A percentile compares a stretch with the other conserved stretches of the same genome.
Conservation (phyloP, 805 yeast species). For the Wickerhamiella parazyma region DNA sequence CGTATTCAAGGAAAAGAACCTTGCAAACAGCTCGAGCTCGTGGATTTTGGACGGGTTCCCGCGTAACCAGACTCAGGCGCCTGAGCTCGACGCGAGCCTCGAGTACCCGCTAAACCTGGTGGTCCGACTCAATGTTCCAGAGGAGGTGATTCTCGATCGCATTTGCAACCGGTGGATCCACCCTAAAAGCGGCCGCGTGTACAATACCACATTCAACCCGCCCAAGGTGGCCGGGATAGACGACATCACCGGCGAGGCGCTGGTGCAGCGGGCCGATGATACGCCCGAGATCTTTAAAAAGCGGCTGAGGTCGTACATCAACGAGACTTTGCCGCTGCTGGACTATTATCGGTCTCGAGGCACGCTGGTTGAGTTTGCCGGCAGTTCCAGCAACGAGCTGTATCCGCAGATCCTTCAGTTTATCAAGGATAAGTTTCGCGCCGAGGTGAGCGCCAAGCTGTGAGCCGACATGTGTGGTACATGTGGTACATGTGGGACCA, state of each 20-base stretch:
- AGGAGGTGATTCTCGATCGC: constrained; percentile 62
- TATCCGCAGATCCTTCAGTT: constrained; percentile 40
- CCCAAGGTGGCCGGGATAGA: constrained; percentile 72
- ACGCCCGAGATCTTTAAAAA: constrained; percentile 56
- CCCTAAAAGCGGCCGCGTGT: constrained; percentile 69
- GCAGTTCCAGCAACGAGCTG: constrained; percentile 73
- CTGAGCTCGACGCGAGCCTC: constrained; percentile 35
- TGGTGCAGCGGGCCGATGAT: constrained; percentile 72
- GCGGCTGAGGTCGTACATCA: constrained; percentile 50
- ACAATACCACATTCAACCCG: constrained; percentile 76
- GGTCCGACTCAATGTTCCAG: constrained; percentile 82
- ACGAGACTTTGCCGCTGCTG: constrained; percentile 48
- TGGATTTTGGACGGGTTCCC: constrained; percentile 94
- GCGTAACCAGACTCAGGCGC: constrained; percentile 63
- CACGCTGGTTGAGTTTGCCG: constrained; percentile 44
- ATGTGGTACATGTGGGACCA: too few species aligned
- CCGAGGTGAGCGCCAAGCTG: not conserved
- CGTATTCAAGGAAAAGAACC: constrained; percentile 33
- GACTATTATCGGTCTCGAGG: constrained; percentile 42
- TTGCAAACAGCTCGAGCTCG: constrained; percentile 34
- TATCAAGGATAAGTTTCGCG: constrained; percentile 24
- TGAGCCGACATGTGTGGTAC: too few species aligned
- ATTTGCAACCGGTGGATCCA: constrained; percentile 82
- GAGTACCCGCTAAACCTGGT: constrained; percentile 46
- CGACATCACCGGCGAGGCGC: constrained; percentile 80